Evolutionary conservation across 768 basidiomycete species (phyloP).

Genomic region (Pleurotus sapidus): DNA sequence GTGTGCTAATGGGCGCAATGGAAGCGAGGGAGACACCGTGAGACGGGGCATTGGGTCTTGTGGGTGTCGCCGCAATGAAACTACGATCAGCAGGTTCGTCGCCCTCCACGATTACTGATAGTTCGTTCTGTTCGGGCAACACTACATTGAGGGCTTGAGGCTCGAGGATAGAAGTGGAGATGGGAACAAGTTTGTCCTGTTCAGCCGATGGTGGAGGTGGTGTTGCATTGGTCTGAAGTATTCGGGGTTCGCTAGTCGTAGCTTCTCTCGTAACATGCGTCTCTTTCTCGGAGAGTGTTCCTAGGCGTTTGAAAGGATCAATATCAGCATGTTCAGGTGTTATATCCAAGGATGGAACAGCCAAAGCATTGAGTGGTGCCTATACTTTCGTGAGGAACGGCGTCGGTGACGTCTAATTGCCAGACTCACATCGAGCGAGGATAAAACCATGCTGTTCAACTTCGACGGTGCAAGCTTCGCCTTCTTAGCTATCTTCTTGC

Average conservation of each 20-base stretch:
- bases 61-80: not conserved
- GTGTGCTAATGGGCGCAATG: not conserved
- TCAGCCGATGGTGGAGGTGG: no score
- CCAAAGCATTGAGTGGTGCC: no score
- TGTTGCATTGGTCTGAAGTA: no score
- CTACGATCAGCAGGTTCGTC: conserved; percentile 55
- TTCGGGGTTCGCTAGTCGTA: no score
- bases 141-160: conserved; percentile 11
- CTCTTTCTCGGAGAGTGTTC: no score
- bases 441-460: conserved; percentile 33
- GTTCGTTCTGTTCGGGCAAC: conserved; percentile 33
- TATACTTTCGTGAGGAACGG: no score
- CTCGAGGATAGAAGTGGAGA: not conserved
- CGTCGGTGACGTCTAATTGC: no score
- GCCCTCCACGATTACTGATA: conserved; percentile 73
- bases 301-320: no score
- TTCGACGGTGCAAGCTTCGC: conserved; percentile 35
- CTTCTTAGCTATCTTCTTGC: conserved; percentile 59
- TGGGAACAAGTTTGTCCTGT: no score
- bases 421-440: conserved; percentile 44
- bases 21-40: not conserved
- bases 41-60: not conserved
- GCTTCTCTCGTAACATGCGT: no score
- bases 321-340: conserved; percentile 20
- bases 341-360: not conserved